A percentile compares a stretch with the other conserved stretches of the same genome.
phyloP scores from a whole-genome alignment of 768 basidiomycete genomes.

The Tricholoma sp. region DNA sequence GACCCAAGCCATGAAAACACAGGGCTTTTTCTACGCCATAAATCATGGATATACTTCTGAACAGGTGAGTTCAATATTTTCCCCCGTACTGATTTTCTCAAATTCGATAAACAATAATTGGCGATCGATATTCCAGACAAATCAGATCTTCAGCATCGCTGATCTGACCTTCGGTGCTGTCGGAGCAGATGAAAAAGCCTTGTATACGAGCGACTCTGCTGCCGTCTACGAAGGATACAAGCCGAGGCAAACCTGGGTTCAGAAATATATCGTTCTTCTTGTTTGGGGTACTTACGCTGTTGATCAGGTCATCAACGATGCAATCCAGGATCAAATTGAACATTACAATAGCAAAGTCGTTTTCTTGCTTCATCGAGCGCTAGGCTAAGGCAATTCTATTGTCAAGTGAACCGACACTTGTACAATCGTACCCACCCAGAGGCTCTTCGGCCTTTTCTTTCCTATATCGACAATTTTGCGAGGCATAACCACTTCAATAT shows the following conservation, averaged over 20 bases:
- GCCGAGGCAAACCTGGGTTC: conserved; percentile 10
- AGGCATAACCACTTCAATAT: conserved; percentile 33
- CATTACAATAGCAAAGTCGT: conserved; percentile 49
- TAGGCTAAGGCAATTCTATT: not conserved
- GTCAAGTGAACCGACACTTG: conserved; percentile 30
- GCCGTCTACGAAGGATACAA: conserved; percentile 39
- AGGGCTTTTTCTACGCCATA: conserved; percentile 44
- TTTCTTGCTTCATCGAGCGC: not conserved
- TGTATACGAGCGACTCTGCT: conserved; percentile 29
- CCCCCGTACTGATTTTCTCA: too few relatives aligned
- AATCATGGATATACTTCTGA: conserved; percentile 39
- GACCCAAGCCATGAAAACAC: conserved; percentile 36
- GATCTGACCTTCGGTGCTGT: conserved; percentile 35
- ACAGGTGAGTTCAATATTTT: conserved; percentile 29
- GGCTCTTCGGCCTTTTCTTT: conserved; percentile 30
- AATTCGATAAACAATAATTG: not conserved
- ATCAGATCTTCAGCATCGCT: conserved; percentile 40
- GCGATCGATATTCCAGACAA: conserved; percentile 28
- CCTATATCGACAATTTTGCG: conserved; percentile 31
- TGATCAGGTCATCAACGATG: conserved; percentile 49
- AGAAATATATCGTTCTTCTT: not conserved
- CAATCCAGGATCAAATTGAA: conserved; percentile 61
- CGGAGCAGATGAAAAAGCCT: conserved; percentile 30
- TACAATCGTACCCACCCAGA: conserved; percentile 29
- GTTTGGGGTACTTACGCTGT: not conserved